Evolutionary conservation across 305 asterid species (phyloP).

Genomic region (Solanum hybrid): DNA sequence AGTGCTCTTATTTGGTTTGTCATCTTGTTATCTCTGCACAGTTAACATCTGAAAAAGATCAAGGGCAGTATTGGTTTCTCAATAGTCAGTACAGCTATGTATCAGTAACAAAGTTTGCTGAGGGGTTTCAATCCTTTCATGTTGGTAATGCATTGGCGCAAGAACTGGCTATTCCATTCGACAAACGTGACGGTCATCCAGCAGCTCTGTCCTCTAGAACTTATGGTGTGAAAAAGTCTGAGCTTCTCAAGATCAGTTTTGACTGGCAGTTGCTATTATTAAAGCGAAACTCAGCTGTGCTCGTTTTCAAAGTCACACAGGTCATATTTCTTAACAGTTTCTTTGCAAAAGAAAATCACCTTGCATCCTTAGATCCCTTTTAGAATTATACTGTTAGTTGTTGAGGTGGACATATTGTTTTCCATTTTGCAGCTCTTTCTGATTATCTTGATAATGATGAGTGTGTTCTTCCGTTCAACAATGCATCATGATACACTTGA

Average conservation of each 20-base stretch:
- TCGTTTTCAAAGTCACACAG: conserved; percentile 59
- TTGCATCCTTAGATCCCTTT: not conserved
- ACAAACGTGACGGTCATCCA: conserved; percentile 40
- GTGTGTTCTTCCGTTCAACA: conserved; percentile 75
- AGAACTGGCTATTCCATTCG: conserved; percentile 45
- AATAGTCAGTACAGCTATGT: conserved; percentile 37
- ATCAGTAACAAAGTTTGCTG: conserved; percentile 47
- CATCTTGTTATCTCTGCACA: conserved; percentile 16
- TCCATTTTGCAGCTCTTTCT: conserved; percentile 47
- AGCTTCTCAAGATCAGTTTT: conserved; percentile 47
- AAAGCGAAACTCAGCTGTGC: conserved; percentile 55
- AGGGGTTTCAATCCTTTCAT: conserved; percentile 44
- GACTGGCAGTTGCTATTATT: conserved; percentile 60
- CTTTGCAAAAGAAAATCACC: not conserved
- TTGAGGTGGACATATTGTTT: not conserved
- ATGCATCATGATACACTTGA: conserved; percentile 57
- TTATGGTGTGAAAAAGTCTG: conserved; percentile 39
- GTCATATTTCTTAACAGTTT: conserved; percentile 13
- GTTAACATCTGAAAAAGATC: conserved; percentile 67
- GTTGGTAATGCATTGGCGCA: conserved; percentile 36
- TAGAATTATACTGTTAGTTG: not conserved
- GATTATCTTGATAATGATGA: conserved; percentile 51
- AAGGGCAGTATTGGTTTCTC: conserved; percentile 64
- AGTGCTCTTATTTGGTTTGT: conserved; percentile 1
- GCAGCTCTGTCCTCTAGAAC: conserved; percentile 43